Conservation (phyloP, 257 asterid species). For the Coffea eugenioides region DNA sequence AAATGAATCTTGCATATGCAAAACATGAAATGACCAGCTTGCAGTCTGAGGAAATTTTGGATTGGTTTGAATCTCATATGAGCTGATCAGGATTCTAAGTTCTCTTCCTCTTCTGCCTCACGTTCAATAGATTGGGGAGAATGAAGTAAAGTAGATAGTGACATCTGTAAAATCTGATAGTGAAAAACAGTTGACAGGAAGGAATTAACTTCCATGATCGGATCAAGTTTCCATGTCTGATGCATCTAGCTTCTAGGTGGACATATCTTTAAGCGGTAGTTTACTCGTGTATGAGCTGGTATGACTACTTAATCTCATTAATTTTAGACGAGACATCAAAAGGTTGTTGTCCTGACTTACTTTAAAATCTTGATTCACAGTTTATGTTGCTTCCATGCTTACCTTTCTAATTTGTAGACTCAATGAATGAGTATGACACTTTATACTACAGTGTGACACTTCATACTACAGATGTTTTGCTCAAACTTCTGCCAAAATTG, state of each 20-base stretch:
- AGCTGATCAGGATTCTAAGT: conserved; percentile 24
- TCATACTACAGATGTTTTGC: no score
- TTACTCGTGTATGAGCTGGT: neutral
- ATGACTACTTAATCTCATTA: neutral
- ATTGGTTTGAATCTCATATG: conserved; percentile 86
- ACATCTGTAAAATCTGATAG: neutral
- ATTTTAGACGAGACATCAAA: no score
- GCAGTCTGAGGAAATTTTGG: conserved; percentile 62
- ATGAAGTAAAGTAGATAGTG: neutral
- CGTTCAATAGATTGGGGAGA: neutral
- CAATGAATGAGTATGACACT: no score
- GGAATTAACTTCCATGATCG: neutral
- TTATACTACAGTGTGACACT: no score
- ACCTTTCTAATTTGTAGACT: neutral
- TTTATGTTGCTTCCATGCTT: neutral
- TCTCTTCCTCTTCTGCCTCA: neutral
- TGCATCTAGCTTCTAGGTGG: neutral
- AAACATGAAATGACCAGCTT: conserved; percentile 98
- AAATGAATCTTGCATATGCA: conserved; percentile 94
- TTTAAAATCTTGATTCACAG: neutral
- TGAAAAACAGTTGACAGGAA: neutral
- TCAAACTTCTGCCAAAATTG: neutral
- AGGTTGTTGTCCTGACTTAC: no score
- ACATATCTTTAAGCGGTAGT: neutral
- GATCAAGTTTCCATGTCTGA: neutral